Percentiles rank a stretch among this genome's conserved stretches.
These are phyloP conservation scores for Plasmodium inui DNA, from an alignment of 169 alveolate genomes.

Conservation along the genomic window DNA sequence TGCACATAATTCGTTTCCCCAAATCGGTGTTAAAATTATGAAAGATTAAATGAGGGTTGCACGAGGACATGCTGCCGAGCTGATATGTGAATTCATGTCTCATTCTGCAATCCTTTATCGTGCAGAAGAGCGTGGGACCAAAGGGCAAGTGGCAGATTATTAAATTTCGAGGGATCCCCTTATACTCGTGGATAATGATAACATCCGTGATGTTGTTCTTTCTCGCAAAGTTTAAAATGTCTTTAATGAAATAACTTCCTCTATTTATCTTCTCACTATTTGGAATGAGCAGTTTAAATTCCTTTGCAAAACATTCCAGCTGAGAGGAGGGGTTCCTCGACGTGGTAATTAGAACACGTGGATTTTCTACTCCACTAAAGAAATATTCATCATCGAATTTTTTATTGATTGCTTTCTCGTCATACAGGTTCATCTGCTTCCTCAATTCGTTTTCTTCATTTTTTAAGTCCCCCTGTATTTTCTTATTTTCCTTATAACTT, in stretches of 20 bases:
- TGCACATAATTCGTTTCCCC: slow-evolving; percentile 94
- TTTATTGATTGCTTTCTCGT: slow-evolving; percentile 88
- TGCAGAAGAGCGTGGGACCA: slow-evolving; percentile 99
- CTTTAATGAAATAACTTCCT: slow-evolving; percentile 96
- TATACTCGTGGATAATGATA: slow-evolving; percentile 83
- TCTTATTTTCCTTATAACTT: slow-evolving; percentile 90
- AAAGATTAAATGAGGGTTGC: slow-evolving; percentile 97
- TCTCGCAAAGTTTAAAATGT: slow-evolving; percentile 94
- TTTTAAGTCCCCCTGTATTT: slow-evolving; percentile 90
- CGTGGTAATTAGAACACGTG: slow-evolving; percentile 97
- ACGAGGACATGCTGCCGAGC: slow-evolving; percentile 96
- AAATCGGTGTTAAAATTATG: slow-evolving; percentile 93
- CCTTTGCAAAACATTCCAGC: slow-evolving; percentile 96
- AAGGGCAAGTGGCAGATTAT: slow-evolving; percentile 98
- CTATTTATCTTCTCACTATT: slow-evolving; percentile 96
- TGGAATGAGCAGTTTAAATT: slow-evolving; percentile 95
- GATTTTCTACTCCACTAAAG: slow-evolving; percentile 92
- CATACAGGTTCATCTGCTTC: slow-evolving; percentile 89
- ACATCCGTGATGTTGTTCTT: slow-evolving; percentile 96
- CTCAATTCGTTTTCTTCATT: slow-evolving; percentile 86
- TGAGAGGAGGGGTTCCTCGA: slow-evolving; percentile 96
- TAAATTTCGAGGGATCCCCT: slow-evolving; percentile 98
- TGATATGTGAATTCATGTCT: slow-evolving; percentile 98
- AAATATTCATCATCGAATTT: slow-evolving; percentile 94
- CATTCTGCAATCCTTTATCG: slow-evolving; percentile 94